phyloP scores from a whole-genome alignment of 106 monocot genomes.

The Vanilla planifolia region DNA sequence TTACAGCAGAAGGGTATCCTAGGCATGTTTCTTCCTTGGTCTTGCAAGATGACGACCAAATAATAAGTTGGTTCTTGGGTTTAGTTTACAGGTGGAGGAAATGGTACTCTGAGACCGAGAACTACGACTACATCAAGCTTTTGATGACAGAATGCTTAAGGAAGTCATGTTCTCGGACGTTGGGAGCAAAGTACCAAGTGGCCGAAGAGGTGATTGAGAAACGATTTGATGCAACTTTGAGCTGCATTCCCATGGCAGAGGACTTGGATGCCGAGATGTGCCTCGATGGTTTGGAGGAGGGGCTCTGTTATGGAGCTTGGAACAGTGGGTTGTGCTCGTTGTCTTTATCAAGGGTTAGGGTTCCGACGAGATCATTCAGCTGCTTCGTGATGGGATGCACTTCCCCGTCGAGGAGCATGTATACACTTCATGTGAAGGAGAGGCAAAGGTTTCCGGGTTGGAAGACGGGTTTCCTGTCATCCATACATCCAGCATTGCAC shows the following conservation, averaged over 20 bases:
- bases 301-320: conserved; percentile 59
- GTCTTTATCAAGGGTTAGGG: conserved; percentile 47
- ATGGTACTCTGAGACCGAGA: conserved; percentile 63
- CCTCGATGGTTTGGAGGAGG: conserved; percentile 19
- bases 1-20: conserved; percentile 53
- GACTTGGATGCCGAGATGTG: conserved; percentile 31
- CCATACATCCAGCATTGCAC: conserved; percentile 59
- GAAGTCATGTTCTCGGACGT: conserved; percentile 77
- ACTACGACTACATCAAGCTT: conserved; percentile 59
- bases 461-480: conserved; percentile 75
- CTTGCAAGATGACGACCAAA: conserved; percentile 72
- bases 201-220: conserved; percentile 70
- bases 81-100: conserved; percentile 64
- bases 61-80: conserved; percentile 81
- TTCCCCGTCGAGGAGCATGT: conserved; percentile 42
- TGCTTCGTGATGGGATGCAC: conserved; percentile 79
- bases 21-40: conserved; percentile 54
- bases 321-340: conserved; percentile 64
- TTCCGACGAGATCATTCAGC: conserved; percentile 25
- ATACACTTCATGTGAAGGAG: conserved; percentile 58
- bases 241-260: conserved; percentile 38
- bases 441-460: conserved; percentile 65
- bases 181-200: conserved; percentile 74
- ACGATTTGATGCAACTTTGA: conserved; percentile 46
- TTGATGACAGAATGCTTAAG: conserved; percentile 47